phyloP scores from a whole-genome alignment of 805 yeast genomes.

The Sungouiozyma ichnusensis region DNA sequence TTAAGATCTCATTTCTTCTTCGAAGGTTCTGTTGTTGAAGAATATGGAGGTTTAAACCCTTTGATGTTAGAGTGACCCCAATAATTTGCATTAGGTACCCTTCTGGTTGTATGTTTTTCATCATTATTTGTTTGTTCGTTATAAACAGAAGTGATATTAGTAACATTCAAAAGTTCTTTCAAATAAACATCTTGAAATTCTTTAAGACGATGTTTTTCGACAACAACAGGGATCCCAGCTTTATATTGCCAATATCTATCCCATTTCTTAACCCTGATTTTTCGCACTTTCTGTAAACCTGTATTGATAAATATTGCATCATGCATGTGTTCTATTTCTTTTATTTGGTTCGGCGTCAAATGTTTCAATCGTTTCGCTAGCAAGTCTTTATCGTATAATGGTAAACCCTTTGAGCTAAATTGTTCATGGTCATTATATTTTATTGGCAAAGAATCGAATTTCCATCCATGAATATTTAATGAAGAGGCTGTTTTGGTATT shows the following conservation, averaged over 20 bases:
- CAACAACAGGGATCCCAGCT: conserved; percentile 29
- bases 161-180: conserved; percentile 24
- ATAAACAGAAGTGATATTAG: conserved; percentile 23
- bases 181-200: conserved; percentile 22
- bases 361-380: conserved; percentile 21
- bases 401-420: conserved; percentile 34
- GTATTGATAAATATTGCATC: conserved; percentile 38
- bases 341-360: conserved; percentile 31
- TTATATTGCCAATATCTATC: conserved; percentile 36
- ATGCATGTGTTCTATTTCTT: conserved; percentile 40
- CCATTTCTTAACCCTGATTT: conserved; percentile 39
- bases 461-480: conserved; percentile 26
- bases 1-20: too few species aligned
- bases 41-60: conserved; percentile 37
- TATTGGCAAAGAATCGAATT: conserved; percentile 23
- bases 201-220: conserved; percentile 15
- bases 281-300: conserved; percentile 34
- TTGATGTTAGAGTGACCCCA: conserved; percentile 36
- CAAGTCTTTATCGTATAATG: conserved; percentile 29
- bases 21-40: too few species aligned
- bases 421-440: conserved; percentile 11
- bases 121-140: conserved; percentile 34
- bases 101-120: conserved; percentile 35
- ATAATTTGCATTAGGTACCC: conserved; percentile 40
- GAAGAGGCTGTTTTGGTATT: conserved; percentile 1